phyloP scores from a whole-genome alignment of 192 early-diverging fungal species.

The Polychytrium aggregatum region DNA sequence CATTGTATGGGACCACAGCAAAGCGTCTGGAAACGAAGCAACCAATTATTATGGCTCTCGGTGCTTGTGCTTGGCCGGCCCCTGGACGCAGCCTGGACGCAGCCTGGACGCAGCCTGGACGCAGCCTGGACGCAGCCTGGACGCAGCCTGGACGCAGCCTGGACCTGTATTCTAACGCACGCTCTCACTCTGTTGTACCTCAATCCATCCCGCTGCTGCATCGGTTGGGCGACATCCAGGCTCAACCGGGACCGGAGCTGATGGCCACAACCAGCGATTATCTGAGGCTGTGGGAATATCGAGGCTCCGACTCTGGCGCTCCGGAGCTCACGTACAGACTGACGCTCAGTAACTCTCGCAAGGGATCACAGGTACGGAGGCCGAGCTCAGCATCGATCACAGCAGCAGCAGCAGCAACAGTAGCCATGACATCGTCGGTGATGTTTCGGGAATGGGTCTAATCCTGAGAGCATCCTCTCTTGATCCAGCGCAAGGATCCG shows the following conservation, averaged over 20 bases:
- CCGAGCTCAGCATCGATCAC: not conserved
- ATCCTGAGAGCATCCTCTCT: too few relatives aligned
- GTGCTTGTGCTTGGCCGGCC: too few relatives aligned
- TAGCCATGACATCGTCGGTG: not conserved
- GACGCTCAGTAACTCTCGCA: not conserved
- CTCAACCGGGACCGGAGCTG: constrained; percentile 43
- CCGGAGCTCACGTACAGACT: not conserved
- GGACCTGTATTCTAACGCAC: too few relatives aligned
- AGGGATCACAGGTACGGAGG: not conserved
- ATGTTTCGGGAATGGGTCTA: constrained; percentile 2
- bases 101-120: too few relatives aligned
- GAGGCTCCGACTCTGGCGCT: constrained; percentile 30
- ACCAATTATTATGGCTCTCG: too few relatives aligned
- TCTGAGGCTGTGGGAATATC: constrained; percentile 79
- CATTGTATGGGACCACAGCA: not conserved
- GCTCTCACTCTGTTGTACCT: too few relatives aligned
- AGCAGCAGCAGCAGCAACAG: not conserved
- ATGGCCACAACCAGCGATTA: constrained; percentile 83
- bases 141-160: too few relatives aligned
- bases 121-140: too few relatives aligned
- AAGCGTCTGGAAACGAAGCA: too few relatives aligned
- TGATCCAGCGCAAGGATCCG: constrained; percentile 67
- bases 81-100: too few relatives aligned
- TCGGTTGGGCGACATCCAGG: constrained; percentile 7
- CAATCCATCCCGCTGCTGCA: too few relatives aligned